Evolutionary conservation across 805 yeast species (phyloP).

Genomic region (Kuraishia borneana): DNA sequence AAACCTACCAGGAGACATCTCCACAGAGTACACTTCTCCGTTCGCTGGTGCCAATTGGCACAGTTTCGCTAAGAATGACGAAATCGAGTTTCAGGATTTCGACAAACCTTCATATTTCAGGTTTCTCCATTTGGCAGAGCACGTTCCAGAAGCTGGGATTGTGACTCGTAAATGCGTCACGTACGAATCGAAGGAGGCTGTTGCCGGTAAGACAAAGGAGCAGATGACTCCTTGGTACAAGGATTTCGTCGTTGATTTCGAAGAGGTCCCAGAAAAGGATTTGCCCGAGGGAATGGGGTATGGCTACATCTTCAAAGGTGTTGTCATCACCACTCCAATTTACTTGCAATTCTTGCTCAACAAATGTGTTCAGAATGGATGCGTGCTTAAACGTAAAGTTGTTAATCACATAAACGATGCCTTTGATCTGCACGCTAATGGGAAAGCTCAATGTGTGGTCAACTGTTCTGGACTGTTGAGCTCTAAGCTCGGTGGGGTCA

Average conservation of each 20-base stretch:
- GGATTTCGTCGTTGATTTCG: conserved; percentile 28
- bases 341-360: conserved; percentile 43
- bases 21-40: conserved; percentile 36
- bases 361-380: conserved; percentile 34
- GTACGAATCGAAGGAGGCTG: conserved; percentile 7
- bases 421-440: conserved; percentile 24
- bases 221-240: conserved; percentile 37
- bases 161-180: conserved; percentile 11
- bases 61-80: conserved; percentile 40
- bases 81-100: conserved; percentile 15
- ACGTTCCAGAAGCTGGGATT: conserved; percentile 40
- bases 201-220: conserved; percentile 6
- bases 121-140: conserved; percentile 31
- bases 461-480: conserved; percentile 50
- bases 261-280: conserved; percentile 21
- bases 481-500: conserved; percentile 29
- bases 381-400: conserved; percentile 29
- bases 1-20: conserved; percentile 27
- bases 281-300: conserved; percentile 21
- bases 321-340: conserved; percentile 47
- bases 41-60: conserved; percentile 82
- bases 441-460: conserved; percentile 37
- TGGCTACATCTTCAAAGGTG: conserved; percentile 40
- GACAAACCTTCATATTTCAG: conserved; percentile 39
- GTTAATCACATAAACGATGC: conserved; percentile 39